Evolutionary conservation across 2,329 filamentous ascomycete genomes (phyloP).

Genomic region (Amauroascus niger): DNA sequence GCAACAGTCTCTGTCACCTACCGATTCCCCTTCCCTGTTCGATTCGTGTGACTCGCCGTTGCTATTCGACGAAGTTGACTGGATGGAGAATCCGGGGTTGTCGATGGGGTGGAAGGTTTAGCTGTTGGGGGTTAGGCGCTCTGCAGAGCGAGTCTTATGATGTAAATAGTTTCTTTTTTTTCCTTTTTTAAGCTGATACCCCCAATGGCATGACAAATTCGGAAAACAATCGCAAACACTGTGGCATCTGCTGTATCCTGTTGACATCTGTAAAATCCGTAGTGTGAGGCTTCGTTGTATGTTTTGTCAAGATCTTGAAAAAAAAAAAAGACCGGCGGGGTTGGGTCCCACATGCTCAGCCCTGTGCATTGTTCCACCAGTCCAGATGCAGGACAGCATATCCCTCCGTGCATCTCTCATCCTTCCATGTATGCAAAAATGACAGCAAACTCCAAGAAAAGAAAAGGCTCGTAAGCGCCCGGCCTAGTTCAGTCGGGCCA

Average conservation of each 20-base stretch:
- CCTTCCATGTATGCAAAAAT: background rate
- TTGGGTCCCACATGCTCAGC: background rate
- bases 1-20: slow-evolving; percentile 14
- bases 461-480: too few relatives aligned
- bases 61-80: slow-evolving; percentile 16
- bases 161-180: background rate
- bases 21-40: slow-evolving; percentile 15
- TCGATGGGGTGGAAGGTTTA: slow-evolving; percentile 1
- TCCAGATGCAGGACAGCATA: background rate
- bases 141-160: background rate
- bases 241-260: background rate
- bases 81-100: slow-evolving; percentile 15
- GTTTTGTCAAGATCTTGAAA: background rate
- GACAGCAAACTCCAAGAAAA: background rate
- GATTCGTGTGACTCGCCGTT: slow-evolving; percentile 16
- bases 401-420: background rate
- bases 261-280: background rate
- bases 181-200: background rate
- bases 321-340: background rate
- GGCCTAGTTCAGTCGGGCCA: too few relatives aligned
- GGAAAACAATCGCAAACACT: background rate
- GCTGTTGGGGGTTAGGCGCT: background rate
- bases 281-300: too few relatives aligned
- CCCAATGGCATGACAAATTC: background rate
- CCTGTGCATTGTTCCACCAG: background rate